Evolutionary conservation across 495 filamentous ascomycete species (phyloP).

Genomic region (Aspergillus ostianus): DNA sequence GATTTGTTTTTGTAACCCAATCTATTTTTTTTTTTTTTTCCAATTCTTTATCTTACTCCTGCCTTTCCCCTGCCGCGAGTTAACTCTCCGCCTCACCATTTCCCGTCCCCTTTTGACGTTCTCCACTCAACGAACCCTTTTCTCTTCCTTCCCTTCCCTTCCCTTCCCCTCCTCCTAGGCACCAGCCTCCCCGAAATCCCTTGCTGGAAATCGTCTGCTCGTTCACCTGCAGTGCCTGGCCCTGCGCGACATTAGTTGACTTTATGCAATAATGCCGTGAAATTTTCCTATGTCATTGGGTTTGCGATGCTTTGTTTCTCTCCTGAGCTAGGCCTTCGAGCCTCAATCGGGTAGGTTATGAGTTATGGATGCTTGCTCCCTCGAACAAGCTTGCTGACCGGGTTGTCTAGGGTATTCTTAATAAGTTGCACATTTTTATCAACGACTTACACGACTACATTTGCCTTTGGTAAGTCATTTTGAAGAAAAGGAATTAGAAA

Average conservation of each 20-base stretch:
- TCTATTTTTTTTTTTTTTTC: not conserved
- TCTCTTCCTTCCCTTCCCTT: constrained; percentile 1
- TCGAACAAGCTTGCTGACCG: constrained; percentile 3
- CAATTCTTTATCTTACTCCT: not conserved
- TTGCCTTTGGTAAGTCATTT: constrained; percentile 39
- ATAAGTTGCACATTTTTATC: constrained; percentile 35
- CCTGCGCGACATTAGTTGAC: constrained; percentile 10
- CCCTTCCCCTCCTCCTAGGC: not conserved
- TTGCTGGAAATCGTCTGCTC: not conserved
- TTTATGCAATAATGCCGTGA: constrained; percentile 17
- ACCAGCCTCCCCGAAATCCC: not conserved
- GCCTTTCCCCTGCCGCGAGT: not conserved
- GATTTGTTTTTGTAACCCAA: not conserved
- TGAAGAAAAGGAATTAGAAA: not conserved
- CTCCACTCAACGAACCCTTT: not conserved
- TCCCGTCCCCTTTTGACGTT: constrained; percentile 11
- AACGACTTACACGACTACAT: constrained; percentile 38
- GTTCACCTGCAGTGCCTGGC: not conserved
- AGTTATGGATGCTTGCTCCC: not conserved
- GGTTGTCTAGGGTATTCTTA: constrained; percentile 32
- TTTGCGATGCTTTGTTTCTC: constrained; percentile 34
- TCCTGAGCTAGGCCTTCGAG: constrained; percentile 35
- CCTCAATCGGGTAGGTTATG: constrained; percentile 38
- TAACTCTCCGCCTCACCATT: constrained; percentile 5
- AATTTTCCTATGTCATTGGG: constrained; percentile 9